Evolutionary conservation across 1,139 yeast species (phyloP).

Genomic region (Martiniozyma asiatica): DNA sequence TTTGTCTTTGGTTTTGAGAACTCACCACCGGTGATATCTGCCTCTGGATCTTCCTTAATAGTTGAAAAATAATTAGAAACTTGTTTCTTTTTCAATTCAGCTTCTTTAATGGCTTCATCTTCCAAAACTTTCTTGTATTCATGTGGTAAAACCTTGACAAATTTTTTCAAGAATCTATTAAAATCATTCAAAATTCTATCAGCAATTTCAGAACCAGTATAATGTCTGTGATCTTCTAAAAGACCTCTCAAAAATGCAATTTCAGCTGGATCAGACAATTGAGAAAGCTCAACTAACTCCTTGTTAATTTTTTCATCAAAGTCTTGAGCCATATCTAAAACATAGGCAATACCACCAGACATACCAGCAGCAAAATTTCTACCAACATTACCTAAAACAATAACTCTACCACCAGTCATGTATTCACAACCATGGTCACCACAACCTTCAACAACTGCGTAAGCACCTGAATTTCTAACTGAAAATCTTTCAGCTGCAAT

Average conservation of each 20-base stretch:
- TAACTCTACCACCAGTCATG: slow-evolving; percentile 98
- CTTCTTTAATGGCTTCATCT: slow-evolving; percentile 57
- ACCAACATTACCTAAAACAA: slow-evolving; percentile 84
- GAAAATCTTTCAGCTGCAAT: slow-evolving; percentile 98
- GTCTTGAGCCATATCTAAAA: slow-evolving; percentile 89
- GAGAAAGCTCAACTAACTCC: slow-evolving; percentile 71
- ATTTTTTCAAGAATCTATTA: slow-evolving; percentile 77
- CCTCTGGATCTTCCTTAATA: slow-evolving; percentile 68
- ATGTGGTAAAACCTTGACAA: slow-evolving; percentile 84
- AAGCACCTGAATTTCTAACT: slow-evolving; percentile 97
- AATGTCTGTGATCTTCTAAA: slow-evolving; percentile 90
- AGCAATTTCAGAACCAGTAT: slow-evolving; percentile 87
- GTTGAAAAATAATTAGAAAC: slow-evolving; percentile 52
- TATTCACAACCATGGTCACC: slow-evolving; percentile 99
- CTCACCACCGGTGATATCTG: slow-evolving; percentile 86
- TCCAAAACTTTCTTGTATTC: slow-evolving; percentile 89
- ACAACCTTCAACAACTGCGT: slow-evolving; percentile 90
- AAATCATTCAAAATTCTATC: slow-evolving; percentile 72
- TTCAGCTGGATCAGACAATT: slow-evolving; percentile 76
- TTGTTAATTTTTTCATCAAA: slow-evolving; percentile 69
- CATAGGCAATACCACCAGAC: slow-evolving; percentile 99
- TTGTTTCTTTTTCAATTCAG: slow-evolving; percentile 51
- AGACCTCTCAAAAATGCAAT: slow-evolving; percentile 89
- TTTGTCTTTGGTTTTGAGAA: slow-evolving; percentile 29
- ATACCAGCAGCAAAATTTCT: slow-evolving; percentile 98